Base-by-base conservation (phyloP, 805 yeast species). In the Starmerella lactis-condensi region DNA sequence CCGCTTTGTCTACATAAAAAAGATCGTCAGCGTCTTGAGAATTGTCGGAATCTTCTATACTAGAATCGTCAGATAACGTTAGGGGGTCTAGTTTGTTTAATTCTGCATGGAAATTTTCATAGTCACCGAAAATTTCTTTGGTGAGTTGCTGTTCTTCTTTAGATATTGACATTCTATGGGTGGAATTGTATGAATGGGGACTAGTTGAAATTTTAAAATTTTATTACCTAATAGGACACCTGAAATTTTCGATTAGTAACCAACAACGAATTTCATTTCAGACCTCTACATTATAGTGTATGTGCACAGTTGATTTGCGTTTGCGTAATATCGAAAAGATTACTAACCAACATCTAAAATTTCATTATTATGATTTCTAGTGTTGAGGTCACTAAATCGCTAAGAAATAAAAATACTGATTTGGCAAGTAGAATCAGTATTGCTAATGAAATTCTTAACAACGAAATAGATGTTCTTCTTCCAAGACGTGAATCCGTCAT, bases 91-190 rank as follows among this genome's bases (percentile, higher is more conserved):
- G 23, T 21, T n/a, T 11, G 11, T 21, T 21, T 12, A 26, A 10
- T 15, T 26, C 29, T 19, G 10, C 29, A 8, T 11, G 13, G 29
- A 26, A 26, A 7, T 8, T 12, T 26, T 26, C 29, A 8, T 26
- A 44, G 50, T 89, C 96, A 11, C 98, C 96, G 55, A 89, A 83
- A 4, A 89, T 93, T 10, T 79, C 61, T 51, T 68, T 76, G 40
- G 83, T 93, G 30, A 89, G 64, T 34, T 58, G 65, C 26, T 72
- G 44, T 53, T 89, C 98, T 50, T 81, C 94, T 31, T 67, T 74
- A 50, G 78, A 91, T 43, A 89, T 85, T 23, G n/a, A n/a, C n/a
- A n/a, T n/a, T n/a, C n/a, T n/a, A n/a, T n/a, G n/a, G n/a, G n/a
- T n/a, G n/a, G n/a, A n/a, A n/a, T n/a, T n/a, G n/a, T n/a, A n/a